Evolutionary conservation across 345 rosid species (phyloP).

Genomic region (Citrus australasica): DNA sequence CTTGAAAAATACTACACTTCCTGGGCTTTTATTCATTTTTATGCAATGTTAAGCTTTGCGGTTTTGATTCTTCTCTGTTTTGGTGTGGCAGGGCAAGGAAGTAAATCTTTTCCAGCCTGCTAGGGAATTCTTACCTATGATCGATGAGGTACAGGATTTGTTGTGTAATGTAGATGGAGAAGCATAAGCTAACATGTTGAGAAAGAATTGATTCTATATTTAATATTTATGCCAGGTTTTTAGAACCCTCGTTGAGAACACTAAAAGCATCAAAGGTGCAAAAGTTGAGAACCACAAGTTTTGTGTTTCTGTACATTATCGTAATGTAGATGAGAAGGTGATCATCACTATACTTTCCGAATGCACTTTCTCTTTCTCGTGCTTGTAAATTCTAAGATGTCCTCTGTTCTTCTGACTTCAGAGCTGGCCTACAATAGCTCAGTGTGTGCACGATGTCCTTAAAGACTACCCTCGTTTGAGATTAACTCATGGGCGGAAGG

Average conservation of each 20-base stretch:
- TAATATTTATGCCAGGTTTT: constrained; percentile 55
- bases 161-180: background rate
- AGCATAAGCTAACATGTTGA: too few species aligned
- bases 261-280: constrained; percentile 68
- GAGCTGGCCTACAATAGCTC: constrained; percentile 85
- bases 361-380: background rate
- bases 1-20: background rate
- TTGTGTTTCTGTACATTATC: constrained; percentile 93
- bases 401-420: constrained; percentile 23
- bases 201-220: background rate
- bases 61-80: background rate
- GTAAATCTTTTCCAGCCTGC: constrained; percentile 91
- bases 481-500: constrained; percentile 74
- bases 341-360: background rate
- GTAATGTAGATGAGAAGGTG: constrained; percentile 94
- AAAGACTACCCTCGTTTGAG: constrained; percentile 76
- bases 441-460: constrained; percentile 76
- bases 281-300: constrained; percentile 96
- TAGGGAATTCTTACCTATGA: constrained; percentile 71
- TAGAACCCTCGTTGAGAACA: constrained; percentile 71
- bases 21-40: background rate
- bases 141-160: constrained; percentile 52
- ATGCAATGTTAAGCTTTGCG: background rate
- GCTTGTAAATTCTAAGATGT: background rate
- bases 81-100: constrained; percentile 58